A percentile compares a stretch with the other conserved stretches of the same genome.
Conservation (phyloP, 176 grass and related monocot genomes). For the Oryza australiensis region DNA sequence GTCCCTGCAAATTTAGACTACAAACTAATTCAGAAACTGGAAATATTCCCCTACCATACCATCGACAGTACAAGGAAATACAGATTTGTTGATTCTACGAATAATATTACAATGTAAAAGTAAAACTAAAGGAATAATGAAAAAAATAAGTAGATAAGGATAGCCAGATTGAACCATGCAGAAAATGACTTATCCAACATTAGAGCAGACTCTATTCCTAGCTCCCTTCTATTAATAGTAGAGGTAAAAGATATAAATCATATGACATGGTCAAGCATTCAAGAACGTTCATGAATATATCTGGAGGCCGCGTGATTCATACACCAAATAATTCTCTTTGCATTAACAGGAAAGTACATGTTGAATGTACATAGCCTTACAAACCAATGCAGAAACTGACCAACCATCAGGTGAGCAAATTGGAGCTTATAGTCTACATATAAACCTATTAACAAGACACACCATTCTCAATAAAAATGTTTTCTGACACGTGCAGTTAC, state of each 20-base stretch:
- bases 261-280: neutral
- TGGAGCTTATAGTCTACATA: neutral
- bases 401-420: slow-evolving; percentile 2
- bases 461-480: neutral
- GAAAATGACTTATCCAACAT: neutral
- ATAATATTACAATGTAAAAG: neutral
- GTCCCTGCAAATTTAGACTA: slow-evolving; percentile 15
- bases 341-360: neutral
- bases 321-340: neutral
- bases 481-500: neutral
- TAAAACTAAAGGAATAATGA: neutral
- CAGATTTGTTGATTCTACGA: neutral
- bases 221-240: slow-evolving; percentile 7
- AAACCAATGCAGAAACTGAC: slow-evolving; percentile 2
- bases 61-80: slow-evolving; percentile 11
- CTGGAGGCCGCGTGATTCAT: neutral
- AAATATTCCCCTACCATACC: slow-evolving; percentile 3
- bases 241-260: no score
- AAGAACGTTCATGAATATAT: slow-evolving; percentile 2
- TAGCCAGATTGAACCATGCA: neutral
- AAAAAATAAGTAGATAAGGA: neutral
- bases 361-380: neutral
- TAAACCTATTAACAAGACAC: neutral
- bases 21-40: neutral
- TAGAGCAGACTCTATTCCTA: neutral